Base-by-base conservation (phyloP, 805 yeast genomes). In the Wickerhamiella parazyma region DNA sequence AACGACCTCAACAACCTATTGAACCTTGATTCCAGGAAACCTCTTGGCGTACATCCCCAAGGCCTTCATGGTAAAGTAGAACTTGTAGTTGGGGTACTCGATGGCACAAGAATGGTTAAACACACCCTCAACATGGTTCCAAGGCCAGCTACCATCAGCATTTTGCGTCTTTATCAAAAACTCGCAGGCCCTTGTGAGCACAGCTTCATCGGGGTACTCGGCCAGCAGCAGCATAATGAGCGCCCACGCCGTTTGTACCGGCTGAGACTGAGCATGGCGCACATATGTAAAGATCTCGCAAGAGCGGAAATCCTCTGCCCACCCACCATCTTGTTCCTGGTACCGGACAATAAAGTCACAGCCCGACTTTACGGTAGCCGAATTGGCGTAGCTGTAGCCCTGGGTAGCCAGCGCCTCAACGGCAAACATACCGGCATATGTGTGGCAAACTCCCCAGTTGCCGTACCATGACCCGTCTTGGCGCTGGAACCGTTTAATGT, bases 361-460 rank as follows among this genome's bases (percentile, higher is more conserved):
- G 0, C 94, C 98, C 52, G 64, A 71, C 33, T 67, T 63, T 6
- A 84, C 94, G 2, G 64, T 60, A 6, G 66, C 72, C 33, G 80
- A 74, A 53, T 78, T 84, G 1, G 55, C 55, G 58, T 86, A 89
- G 2, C 55, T 64, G 45, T 71, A 70, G 1, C 78, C 83, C 21
- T 80, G 79, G 3, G 89, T 73, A 21, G 75, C 67, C 39, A 91
- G 68, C 0, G 97, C 97, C 54, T 91, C 99, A 22, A 91, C 62
- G 0, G 99, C 99, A 72, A 91, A 91, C 98, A 91, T 91, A 1
- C 86, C 82, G 0, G 97, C 97, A 61, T 91, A 91, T 0, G 95
- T 83, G 58, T 71, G 86, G 58, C 99, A 91, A 4, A 91, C 78
- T 29, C 98, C 99, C 99, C 99, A 91, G 33, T 85, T 77, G 1